Evolutionary conservation across 2,329 filamentous ascomycete genomes (phyloP), one percentile per base, ranked within the genome.

Genomic region (Podosphaera fusca): DNA sequence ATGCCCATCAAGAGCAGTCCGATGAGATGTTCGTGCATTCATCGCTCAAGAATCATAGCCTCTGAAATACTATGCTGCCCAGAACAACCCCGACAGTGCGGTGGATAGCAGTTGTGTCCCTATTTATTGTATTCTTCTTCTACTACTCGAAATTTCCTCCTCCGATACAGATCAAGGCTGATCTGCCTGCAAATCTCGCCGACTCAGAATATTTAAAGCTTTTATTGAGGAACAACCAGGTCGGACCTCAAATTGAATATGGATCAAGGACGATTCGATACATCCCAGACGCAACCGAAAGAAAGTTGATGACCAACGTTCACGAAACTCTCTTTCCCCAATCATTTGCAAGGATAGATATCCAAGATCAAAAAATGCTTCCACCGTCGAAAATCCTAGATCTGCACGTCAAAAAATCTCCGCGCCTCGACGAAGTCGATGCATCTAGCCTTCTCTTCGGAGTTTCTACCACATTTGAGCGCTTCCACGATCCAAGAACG

Each of bases 381-480:
- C 63, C 63, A 8, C 49, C 57, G 1, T 62, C 61, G 8, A 59
- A 56, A 35, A 52, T 61, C 5, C 55, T 66, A 36, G 59, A 64
- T 50, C 56, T 66, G 1, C 65, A 66, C 42, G 62, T 66, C 31
- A 63, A 64, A 52, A 59, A 62, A 46, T 78, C 77, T 0, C 71
- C 72, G 2, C 72, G 71, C 56, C 76, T 76, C 4, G 67, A 70
- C 10, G 72, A 72, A 2, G 75, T 74, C 59, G 76, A 80, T 60
- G 71, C 75, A 9, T 75, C 75, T 47, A 74, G 76, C 61, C 75
- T 79, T 64, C 74, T 79, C 66, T 80, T 80, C 59, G 77, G 76
- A 50, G 75, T 78, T 3, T 79, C 77, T 0, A 80, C 77, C 4
- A 79, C 76, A 0, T 79, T 75, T 67, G 70, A 74, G 61, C 71